phyloP scores from a whole-genome alignment of 371 early-diverging fungal species.

The Saksenaea vasiformis region DNA sequence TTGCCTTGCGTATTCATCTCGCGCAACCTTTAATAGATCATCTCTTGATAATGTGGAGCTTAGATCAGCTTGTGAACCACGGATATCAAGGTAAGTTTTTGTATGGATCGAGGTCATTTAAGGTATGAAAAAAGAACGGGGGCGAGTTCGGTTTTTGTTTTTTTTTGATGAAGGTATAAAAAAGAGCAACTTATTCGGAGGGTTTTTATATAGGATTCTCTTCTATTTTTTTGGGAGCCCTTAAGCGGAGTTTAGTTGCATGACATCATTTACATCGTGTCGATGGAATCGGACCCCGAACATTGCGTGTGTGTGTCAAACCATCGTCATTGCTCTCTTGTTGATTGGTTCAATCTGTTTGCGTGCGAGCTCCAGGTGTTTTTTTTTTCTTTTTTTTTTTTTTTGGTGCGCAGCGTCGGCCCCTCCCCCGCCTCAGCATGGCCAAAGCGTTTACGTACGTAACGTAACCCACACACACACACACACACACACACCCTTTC shows the following conservation, averaged over 20 bases:
- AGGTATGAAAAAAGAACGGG: too few relatives aligned
- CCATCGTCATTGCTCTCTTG: background rate
- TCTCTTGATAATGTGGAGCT: slow-evolving; percentile 24
- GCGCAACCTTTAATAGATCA: slow-evolving; percentile 34
- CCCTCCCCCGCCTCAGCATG: too few relatives aligned
- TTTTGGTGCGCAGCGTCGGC: too few relatives aligned
- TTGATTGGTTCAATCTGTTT: background rate
- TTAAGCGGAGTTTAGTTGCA: background rate
- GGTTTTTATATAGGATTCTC: background rate
- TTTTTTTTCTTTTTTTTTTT: too few relatives aligned
- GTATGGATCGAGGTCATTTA: slow-evolving; percentile 2
- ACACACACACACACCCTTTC: too few relatives aligned
- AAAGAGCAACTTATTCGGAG: background rate
- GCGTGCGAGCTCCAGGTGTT: background rate
- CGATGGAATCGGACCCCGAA: background rate
- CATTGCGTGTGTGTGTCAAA: too few relatives aligned
- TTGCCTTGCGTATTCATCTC: slow-evolving; percentile 46
- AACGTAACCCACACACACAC: too few relatives aligned
- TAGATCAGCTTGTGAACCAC: slow-evolving; percentile 10
- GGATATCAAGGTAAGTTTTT: background rate
- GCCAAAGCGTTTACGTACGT: background rate
- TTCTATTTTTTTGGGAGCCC: background rate
- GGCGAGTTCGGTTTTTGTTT: too few relatives aligned
- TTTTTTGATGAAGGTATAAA: background rate
- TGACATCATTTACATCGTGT: background rate